Evolutionary conservation across 2,329 filamentous ascomycete genomes (phyloP).

Genomic region (Hymenoscyphus infarciens): DNA sequence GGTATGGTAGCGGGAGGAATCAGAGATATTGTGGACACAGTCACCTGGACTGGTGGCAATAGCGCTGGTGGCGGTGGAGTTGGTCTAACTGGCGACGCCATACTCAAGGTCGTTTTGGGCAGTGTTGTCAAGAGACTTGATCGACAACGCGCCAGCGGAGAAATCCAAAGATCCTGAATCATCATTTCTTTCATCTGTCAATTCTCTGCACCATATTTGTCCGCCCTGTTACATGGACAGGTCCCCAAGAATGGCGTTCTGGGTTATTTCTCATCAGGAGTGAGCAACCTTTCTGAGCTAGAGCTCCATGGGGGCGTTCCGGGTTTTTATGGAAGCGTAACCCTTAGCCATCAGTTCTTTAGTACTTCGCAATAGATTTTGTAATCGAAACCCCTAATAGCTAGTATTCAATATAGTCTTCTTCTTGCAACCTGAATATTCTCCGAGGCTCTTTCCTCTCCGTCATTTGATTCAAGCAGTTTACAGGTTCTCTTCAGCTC

Average conservation of each 20-base stretch:
- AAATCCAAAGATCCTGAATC: slow-evolving; percentile 20
- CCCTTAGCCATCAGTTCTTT: too few relatives aligned
- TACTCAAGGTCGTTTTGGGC: slow-evolving; percentile 81
- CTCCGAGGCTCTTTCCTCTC: too few relatives aligned
- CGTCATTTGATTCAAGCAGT: too few relatives aligned
- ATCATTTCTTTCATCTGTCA: slow-evolving; percentile 5
- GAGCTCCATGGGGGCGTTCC: not conserved
- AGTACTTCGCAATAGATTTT: too few relatives aligned
- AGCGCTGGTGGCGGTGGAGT: slow-evolving; percentile 38
- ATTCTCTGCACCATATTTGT: not conserved
- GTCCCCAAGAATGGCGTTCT: not conserved
- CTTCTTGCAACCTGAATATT: too few relatives aligned
- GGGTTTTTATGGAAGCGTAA: too few relatives aligned
- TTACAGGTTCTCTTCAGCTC: too few relatives aligned
- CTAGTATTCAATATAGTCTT: too few relatives aligned
- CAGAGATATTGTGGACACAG: slow-evolving; percentile 89
- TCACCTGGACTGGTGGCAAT: slow-evolving; percentile 59
- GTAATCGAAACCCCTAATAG: too few relatives aligned
- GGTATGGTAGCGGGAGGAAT: slow-evolving; percentile 53
- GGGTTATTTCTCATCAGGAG: not conserved
- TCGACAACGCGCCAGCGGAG: slow-evolving; percentile 38
- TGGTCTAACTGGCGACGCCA: slow-evolving; percentile 61
- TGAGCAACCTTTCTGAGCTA: not conserved
- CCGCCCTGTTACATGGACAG: not conserved
- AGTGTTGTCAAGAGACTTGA: slow-evolving; percentile 68